phyloP scores from a whole-genome alignment of 331 rosid species.

The Cucumis variabilis region DNA sequence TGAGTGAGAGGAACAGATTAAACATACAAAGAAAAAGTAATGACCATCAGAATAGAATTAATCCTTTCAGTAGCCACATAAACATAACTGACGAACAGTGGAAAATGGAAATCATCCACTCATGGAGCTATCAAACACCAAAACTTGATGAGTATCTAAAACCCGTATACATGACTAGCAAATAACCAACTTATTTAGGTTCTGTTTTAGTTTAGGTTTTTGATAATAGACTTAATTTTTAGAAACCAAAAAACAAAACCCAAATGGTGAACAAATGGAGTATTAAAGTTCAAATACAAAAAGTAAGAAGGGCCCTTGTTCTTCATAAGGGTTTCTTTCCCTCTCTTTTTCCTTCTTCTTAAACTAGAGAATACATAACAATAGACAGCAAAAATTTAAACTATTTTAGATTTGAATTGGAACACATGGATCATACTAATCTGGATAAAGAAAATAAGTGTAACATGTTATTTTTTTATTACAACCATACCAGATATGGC shows the following conservation, averaged over 20 bases:
- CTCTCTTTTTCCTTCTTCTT: too few relatives aligned
- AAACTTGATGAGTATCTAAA: neutral
- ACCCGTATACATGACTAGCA: neutral
- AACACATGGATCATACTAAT: neutral
- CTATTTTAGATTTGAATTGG: too few relatives aligned
- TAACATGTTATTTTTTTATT: neutral
- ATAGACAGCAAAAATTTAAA: too few relatives aligned
- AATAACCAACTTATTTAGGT: neutral
- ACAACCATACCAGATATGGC: slow-evolving; percentile 68
- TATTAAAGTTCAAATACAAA: neutral
- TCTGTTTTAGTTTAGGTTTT: too few relatives aligned
- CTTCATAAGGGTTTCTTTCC: neutral
- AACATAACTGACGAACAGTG: too few relatives aligned
- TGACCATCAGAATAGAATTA: neutral
- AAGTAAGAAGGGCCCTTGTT: neutral
- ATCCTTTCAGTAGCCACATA: neutral
- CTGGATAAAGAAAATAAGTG: neutral
- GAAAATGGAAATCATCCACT: too few relatives aligned
- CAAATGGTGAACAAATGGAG: too few relatives aligned
- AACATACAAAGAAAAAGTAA: neutral
- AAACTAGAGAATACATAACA: too few relatives aligned
- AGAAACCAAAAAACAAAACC: too few relatives aligned
- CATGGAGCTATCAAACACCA: neutral
- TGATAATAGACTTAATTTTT: too few relatives aligned
- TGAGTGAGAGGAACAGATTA: neutral